Evolutionary conservation across 2,329 filamentous ascomycete genomes (phyloP), one percentile per base, ranked within the genome.

Genomic region (Stachybotrys chartarum): DNA sequence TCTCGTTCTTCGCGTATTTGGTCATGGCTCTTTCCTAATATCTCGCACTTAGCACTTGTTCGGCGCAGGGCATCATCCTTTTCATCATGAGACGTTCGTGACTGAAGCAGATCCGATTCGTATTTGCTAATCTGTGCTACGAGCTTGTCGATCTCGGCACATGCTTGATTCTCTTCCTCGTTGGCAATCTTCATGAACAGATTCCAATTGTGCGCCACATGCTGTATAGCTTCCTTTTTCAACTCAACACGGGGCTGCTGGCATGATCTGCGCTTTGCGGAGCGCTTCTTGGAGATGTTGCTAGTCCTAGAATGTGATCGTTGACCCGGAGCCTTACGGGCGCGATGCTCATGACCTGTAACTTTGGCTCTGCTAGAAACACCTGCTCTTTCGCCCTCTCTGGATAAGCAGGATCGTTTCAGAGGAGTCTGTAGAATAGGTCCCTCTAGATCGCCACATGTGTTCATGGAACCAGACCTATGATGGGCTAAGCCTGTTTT

Each of bases 151-250:
- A 70, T 66, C 32, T 70, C 63, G n/a, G 30, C 47, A 10, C 56
- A 55, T 14, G 63, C 64, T 47, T 66, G 60, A 7, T 56, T 46
- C 12, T 58, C 63, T 50, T 72, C 69, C 30, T 66, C 60, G 35
- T 70, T 64, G 11, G 61, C 58, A 17, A 70, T 62, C 18, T 59
- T 57, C 11, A 72, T 60, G 47, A 66, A 71, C 47, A 72, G 62
- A 39, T 72, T 72, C 69, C 68, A 70, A 30, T 64, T 59, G 5
- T 64, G 54, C 32, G 67, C 67, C 30, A 71, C 61, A 12, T 69
- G 61, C 11, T 65, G 58, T 69, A 72, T 71, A 16, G 64, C 64
- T 7, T 59, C 50, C 46, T 60, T 63, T 39, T 67, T 70, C n/a
- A 64, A 63, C 12, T 66, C 58, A 7, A 60, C 53, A 11, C 64